Evolutionary conservation across 768 basidiomycete genomes (phyloP).

Genomic region (Calocybe cyanea): DNA sequence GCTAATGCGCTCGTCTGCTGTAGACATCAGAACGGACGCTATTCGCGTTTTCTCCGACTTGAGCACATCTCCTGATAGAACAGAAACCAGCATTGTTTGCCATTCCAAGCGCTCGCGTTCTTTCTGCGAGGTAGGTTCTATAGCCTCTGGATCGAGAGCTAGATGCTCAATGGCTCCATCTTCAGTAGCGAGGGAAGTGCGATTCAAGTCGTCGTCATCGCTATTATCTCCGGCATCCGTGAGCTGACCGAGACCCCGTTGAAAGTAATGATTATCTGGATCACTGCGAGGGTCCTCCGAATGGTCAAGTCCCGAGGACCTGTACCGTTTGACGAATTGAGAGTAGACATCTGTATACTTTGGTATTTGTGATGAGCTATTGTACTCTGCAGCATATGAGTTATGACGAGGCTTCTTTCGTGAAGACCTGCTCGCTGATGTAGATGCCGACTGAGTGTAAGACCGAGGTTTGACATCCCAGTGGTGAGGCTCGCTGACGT

Average conservation of each 20-base stretch:
- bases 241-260: conserved; percentile 64
- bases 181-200: conserved; percentile 35
- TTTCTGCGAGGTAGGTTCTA: conserved; percentile 64
- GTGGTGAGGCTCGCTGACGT: conserved; percentile 33
- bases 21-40: conserved; percentile 69
- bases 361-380: conserved; percentile 13
- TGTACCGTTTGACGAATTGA: conserved; percentile 75
- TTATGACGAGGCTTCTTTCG: conserved; percentile 25
- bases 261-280: conserved; percentile 81
- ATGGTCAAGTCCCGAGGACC: conserved; percentile 53
- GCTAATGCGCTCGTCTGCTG: conserved; percentile 65
- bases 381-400: conserved; percentile 11
- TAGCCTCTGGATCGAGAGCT: conserved; percentile 57
- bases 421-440: conserved; percentile 23
- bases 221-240: conserved; percentile 68
- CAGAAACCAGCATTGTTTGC: conserved; percentile 94
- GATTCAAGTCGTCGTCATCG: conserved; percentile 67
- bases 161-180: conserved; percentile 47
- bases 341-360: conserved; percentile 64
- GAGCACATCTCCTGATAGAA: conserved; percentile 90
- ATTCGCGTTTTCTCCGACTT: conserved; percentile 94
- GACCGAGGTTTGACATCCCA: conserved; percentile 34
- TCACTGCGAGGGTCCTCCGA: conserved; percentile 72
- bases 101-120: conserved; percentile 87
- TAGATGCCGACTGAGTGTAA: conserved; percentile 29